Conservation (phyloP, 768 basidiomycete genomes). For the Pulveroboletus sp. region DNA sequence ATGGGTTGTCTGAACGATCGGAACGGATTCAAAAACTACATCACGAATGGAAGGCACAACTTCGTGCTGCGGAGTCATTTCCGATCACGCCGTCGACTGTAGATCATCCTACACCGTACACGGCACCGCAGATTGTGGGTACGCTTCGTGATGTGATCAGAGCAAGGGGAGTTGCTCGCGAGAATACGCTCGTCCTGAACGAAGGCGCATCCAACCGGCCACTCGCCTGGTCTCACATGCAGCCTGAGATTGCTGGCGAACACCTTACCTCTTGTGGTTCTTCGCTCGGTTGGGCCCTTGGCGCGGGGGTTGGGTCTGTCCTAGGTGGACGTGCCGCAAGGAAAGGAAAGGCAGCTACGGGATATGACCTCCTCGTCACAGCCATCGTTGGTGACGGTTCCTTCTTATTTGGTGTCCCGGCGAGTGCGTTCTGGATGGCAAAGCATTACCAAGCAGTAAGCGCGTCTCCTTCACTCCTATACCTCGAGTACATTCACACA, state of each 20-base stretch:
- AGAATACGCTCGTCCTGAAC: conserved; percentile 47
- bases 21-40: conserved; percentile 21
- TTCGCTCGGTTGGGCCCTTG: conserved; percentile 65
- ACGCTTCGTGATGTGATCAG: conserved; percentile 42
- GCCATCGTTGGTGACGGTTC: conserved; percentile 67
- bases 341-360: conserved; percentile 19
- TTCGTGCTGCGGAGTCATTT: conserved; percentile 33
- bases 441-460: conserved; percentile 60
- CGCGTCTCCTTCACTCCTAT: neutral
- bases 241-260: conserved; percentile 45
- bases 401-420: conserved; percentile 62
- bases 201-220: conserved; percentile 59
- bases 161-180: conserved; percentile 32
- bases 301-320: conserved; percentile 56
- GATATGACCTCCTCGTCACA: conserved; percentile 54
- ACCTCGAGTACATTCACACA: neutral
- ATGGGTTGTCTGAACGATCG: conserved; percentile 10
- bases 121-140: conserved; percentile 47
- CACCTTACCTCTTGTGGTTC: conserved; percentile 57
- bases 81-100: conserved; percentile 15
- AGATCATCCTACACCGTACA: conserved; percentile 17
- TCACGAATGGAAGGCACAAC: conserved; percentile 22
- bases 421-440: conserved; percentile 70
- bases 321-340: conserved; percentile 37
- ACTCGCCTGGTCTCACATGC: conserved; percentile 53